phyloP scores from a whole-genome alignment of 1,284 basidiomycete species.

The Ustilago bromivora region DNA sequence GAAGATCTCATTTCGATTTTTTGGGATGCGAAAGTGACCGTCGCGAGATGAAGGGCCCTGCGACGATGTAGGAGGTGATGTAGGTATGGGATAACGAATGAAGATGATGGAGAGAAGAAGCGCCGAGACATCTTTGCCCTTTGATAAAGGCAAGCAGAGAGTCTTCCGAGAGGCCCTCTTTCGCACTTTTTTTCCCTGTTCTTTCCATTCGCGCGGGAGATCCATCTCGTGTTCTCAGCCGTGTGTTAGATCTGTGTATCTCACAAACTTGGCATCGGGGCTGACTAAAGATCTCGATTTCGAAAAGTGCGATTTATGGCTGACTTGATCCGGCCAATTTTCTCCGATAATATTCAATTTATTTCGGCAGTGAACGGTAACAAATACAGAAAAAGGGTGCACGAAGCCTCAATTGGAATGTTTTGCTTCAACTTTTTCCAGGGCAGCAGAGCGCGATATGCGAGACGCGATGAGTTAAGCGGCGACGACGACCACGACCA shows the following conservation, averaged over 20 bases:
- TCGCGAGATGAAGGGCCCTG: conserved; percentile 1
- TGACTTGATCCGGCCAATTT: conserved; percentile 2
- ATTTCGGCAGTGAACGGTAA: conserved; percentile 16
- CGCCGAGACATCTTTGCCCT: background rate
- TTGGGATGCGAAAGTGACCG: background rate
- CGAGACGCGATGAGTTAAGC: background rate
- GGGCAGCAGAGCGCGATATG: conserved; percentile 30
- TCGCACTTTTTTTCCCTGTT: conserved; percentile 1
- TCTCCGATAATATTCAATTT: background rate
- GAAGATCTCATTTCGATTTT: conserved; percentile 48
- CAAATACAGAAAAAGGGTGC: background rate
- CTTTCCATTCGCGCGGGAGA: conserved; percentile 14
- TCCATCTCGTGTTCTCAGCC: too few species aligned
- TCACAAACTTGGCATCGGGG: background rate
- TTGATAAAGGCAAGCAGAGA: too few species aligned
- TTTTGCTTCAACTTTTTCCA: background rate
- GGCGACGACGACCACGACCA: background rate
- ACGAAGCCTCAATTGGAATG: background rate
- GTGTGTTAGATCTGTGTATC: too few species aligned
- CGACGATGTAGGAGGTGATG: conserved; percentile 7
- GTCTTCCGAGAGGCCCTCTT: too few species aligned
- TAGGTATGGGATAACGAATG: background rate
- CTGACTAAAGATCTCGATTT: conserved; percentile 17
- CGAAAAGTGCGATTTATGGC: background rate
- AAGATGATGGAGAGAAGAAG: background rate